Evolutionary conservation across 345 rosid species (phyloP).

Genomic region (Linum usitatissimum): DNA sequence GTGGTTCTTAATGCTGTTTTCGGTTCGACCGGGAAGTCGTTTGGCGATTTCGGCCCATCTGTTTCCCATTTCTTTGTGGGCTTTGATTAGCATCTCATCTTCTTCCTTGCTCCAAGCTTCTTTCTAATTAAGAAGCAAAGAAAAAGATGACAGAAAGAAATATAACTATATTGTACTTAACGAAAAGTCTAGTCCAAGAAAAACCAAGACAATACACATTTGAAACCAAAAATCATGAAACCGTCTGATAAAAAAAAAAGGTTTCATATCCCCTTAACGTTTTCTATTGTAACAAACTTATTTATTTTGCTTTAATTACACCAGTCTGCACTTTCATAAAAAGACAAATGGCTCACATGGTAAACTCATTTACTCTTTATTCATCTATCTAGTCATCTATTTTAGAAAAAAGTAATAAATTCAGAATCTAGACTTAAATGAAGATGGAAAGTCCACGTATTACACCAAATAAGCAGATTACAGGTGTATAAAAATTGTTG

Average conservation of each 20-base stretch:
- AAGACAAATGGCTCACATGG: neutral
- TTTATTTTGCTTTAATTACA: neutral
- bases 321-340: neutral
- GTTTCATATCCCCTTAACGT: neutral
- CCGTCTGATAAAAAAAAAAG: no score
- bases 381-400: neutral
- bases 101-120: conserved; percentile 65
- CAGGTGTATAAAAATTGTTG: neutral
- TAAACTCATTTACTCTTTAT: neutral
- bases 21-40: conserved; percentile 45
- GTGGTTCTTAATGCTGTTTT: conserved; percentile 35
- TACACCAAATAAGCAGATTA: neutral
- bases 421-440: no score
- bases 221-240: no score
- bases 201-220: neutral
- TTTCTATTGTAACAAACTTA: neutral
- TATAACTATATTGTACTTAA: no score
- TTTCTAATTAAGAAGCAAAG: conserved; percentile 24
- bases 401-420: no score
- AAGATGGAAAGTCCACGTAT: neutral
- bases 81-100: conserved; percentile 29
- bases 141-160: conserved; percentile 1
- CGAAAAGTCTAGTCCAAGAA: neutral
- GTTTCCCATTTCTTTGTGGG: conserved; percentile 52
- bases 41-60: conserved; percentile 65